Evolutionary conservation across 164 flowering plant species (phyloP).

Genomic region (Vitis rupestris): DNA sequence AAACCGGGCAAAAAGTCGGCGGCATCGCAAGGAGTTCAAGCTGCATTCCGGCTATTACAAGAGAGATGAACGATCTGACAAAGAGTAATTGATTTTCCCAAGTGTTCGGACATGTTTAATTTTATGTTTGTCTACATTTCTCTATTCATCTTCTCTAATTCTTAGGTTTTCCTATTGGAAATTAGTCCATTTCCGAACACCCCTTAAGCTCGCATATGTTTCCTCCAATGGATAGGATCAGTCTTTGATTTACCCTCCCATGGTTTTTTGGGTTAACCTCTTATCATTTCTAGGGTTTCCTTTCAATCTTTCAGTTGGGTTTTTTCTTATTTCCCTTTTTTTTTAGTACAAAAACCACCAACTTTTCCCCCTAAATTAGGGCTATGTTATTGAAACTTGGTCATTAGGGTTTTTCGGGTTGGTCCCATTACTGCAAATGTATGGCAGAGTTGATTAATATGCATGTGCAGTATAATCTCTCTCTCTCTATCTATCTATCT

Average conservation of each 20-base stretch:
- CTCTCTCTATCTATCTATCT: no score
- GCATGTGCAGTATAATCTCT: no score
- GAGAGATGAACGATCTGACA: conserved; percentile 39
- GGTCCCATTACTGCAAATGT: not conserved
- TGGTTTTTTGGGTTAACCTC: conserved; percentile 4
- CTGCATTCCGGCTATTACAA: conserved; percentile 76
- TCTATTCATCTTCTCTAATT: not conserved
- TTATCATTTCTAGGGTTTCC: not conserved
- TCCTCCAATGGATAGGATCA: not conserved
- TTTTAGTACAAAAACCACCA: no score
- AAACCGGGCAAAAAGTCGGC: conserved; percentile 17
- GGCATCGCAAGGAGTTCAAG: conserved; percentile 75
- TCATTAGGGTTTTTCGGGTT: conserved; percentile 1
- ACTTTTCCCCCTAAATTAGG: no score
- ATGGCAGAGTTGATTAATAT: no score
- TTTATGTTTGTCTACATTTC: not conserved
- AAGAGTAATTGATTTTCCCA: not conserved
- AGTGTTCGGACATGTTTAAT: not conserved
- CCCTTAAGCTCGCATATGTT: not conserved
- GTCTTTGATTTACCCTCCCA: not conserved
- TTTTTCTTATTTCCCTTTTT: not conserved
- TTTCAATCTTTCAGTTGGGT: not conserved
- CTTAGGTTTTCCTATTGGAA: no score
- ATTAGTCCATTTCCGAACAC: not conserved
- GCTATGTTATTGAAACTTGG: no score